Base-by-base conservation (phyloP, 768 basidiomycete species). In the Mrakia gelida region DNA sequence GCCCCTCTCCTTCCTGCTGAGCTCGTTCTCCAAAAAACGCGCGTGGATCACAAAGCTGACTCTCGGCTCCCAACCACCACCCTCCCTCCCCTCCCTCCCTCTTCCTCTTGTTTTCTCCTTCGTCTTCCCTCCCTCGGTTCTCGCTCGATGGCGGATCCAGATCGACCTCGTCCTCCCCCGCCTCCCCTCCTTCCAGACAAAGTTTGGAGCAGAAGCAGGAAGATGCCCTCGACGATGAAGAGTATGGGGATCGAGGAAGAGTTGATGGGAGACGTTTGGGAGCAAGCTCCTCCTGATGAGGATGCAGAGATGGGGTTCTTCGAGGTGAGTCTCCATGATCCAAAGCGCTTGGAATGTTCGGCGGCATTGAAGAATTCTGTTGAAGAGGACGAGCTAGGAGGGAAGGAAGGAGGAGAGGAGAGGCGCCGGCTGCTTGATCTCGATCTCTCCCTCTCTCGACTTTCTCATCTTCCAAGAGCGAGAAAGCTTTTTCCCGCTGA, bases 101-200 rank as follows among this genome's bases (percentile, higher is more conserved):
- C 38, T 0, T 52, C 67, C 32, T 43, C 16, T 28, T 52, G n/a
- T 21, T 11, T 52, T 15, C 38, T 16, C n/a, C 32, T 23, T 54
- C 54, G 7, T 32, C 70, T 43, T 61, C 63, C 23, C 32, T n/a
- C 59, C 5, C 52, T 15, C 45, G 56, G 56, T 2, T 54, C 59
- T 8, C 52, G 15, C 28, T 73, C 67, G 61, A 43, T 49, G 21
- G 54, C 23, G 62, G 54, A 43, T 30, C 30, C n/a, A 28, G 52
- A 73, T 61, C 73, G 56, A 41, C 54, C 52, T 18, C 34, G 18
- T 56, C 73, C 61, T 28, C 52, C 67, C 68, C 52, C 41, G 7
- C 65, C 59, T 41, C 61, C 79, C 32, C 15, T 73, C 79, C 34
- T 76, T 65, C 67, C n/a, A 0, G 11, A 63, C 34, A 52, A 59